Base-by-base conservation (phyloP, 1,284 basidiomycete species). In the Cutaneotrichosporon arboriforme region DNA sequence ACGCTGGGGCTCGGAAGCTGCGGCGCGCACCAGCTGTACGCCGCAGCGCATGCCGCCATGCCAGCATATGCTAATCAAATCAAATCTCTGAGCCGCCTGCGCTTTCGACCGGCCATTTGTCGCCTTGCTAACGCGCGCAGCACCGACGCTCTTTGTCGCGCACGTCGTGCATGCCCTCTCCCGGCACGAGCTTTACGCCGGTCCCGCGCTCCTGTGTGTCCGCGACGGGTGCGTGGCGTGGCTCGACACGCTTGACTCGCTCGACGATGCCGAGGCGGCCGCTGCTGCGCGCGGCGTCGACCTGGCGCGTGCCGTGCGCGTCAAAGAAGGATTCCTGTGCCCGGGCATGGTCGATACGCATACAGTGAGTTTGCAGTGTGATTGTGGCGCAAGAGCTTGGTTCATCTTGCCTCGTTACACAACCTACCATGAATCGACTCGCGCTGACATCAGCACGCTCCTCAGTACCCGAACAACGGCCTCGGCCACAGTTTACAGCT, bases 291-390 rank as follows among this genome's bases (percentile, higher is more conserved):
- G 66, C 39, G 67, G 67, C 8, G 31, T 64, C 34, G 45, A 44
- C 7, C 48, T 55, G 18, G 49, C 57, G 3, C 65, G 48, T 59
- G 67, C 83, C 1, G 68, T 70, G 47, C 75, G 92, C 18, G 77
- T 77, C 42, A 68, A 78, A 1, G 88, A 87, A 10, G 83, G 90
- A 64, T 92, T 93, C 70, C 68, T 96, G 49, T 83, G 89, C 64
- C 91, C 92, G 4, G 91, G 91, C 14, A 84, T 93, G 67, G 78
- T 94, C 51, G 90, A 94, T 76, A 93, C 90, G 22, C 90, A 94
- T 72, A 89, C 85, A 23, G 87, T 88, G 64, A 71, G 82, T 69
- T n/a, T n/a, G n/a, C n/a, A n/a, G 1, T 31, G 17, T 5, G 3
- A 14, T 10, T 14, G 14, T 14, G 13, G 9, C 10, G 22, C 7